Conservation (phyloP, 768 basidiomycete species). For the Amanita phalloides region DNA sequence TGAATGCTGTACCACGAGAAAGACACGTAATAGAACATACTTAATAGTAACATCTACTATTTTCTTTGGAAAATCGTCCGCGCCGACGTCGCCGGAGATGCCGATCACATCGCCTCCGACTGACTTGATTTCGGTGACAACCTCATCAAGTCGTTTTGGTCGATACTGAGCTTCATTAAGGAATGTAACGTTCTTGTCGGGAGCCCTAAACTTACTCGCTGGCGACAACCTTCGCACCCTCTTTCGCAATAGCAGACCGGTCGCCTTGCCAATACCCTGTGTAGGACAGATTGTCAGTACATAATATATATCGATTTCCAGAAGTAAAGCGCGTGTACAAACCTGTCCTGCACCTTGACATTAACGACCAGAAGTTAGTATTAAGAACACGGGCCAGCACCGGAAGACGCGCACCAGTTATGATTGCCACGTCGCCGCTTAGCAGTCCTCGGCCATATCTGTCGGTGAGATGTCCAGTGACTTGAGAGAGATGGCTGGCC, state of each 20-base stretch:
- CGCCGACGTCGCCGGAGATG: conserved; percentile 72
- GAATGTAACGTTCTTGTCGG: conserved; percentile 3
- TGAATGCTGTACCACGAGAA: not conserved
- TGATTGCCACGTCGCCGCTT: conserved; percentile 72
- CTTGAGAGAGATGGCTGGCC: conserved; percentile 53
- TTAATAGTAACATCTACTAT: conserved; percentile 67
- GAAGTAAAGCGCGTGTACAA: conserved; percentile 1
- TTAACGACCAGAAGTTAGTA: not conserved
- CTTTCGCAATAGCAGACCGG: conserved; percentile 68
- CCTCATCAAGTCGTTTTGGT: conserved; percentile 53
- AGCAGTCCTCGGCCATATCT: conserved; percentile 47
- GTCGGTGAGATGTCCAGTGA: conserved; percentile 60
- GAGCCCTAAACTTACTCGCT: conserved; percentile 48
- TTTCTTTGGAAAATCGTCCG: conserved; percentile 74
- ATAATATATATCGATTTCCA: conserved; percentile 23
- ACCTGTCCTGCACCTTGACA: conserved; percentile 67
- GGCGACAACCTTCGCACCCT: conserved; percentile 81
- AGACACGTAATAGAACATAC: conserved; percentile 29
- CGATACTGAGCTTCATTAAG: conserved; percentile 39
- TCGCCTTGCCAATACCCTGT: conserved; percentile 71
- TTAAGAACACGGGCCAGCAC: not conserved
- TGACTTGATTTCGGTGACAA: conserved; percentile 64
- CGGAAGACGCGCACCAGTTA: conserved; percentile 49
- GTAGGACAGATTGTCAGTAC: conserved; percentile 50
- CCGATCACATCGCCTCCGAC: conserved; percentile 65